Base-by-base conservation (phyloP, 1,284 basidiomycete species). In the Taiwanofungus camphoratus region DNA sequence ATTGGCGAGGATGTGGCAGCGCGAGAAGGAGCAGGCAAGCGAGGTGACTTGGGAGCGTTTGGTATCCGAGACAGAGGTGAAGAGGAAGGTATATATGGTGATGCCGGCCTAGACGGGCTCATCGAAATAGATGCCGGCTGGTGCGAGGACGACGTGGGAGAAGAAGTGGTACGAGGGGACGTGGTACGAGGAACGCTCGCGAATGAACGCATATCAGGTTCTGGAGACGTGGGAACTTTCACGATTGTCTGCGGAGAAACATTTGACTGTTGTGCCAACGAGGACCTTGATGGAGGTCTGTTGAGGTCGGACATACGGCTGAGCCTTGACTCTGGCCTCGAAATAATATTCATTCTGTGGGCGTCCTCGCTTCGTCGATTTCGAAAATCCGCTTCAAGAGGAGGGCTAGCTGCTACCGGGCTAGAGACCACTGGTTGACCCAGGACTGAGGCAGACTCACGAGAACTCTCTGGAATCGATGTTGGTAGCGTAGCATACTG, bases 251-350 rank as follows among this genome's bases (percentile, higher is more conserved):
- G 41, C 2, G 45, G 38, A 6, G 51, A 41, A 7, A 48, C 44
- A 30, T 50, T 48, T 42, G n/a, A 35, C 33, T 34, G 51, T n/a
- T 30, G 52, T 45, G 15, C 32, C 44, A 37, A 27, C 6, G 53
- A 45, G 3, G 53, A 49, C n/a, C 51, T 46, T 15, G 50, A 53
- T 19, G 45, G 44, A 37, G 39, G 46, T 34, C 30, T 46, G 36
- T 12, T 42, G n/a, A 22, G 41, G n/a, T 36, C 43, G 7, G 51
- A 41, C 11, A 33, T 7, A 4, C 48, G 49, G 6, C 61, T 58
- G 31, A 62, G 48, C 45, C 64, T 67, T 19, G 67, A 67, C 36
- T 62, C 66, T 5, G 69, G 67, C 18, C 30, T 20, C n/a, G 49
- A 23, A 39, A 6, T 7, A 36, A n/a, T 12, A 39, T 39, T 19